Conservation (phyloP, 129 eudicot genomes). For the Kitagawia praeruptora region DNA sequence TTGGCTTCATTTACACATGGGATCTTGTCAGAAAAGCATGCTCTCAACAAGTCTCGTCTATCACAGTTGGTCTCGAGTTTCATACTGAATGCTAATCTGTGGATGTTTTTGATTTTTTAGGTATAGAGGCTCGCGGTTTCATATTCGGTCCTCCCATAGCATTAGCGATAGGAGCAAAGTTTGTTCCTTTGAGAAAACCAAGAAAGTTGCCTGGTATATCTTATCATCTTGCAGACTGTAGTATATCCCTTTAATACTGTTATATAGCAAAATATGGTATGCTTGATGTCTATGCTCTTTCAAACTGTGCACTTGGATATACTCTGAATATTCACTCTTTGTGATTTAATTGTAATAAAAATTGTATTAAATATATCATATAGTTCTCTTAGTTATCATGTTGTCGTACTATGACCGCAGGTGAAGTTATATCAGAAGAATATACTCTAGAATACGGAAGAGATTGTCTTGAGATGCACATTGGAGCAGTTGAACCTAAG, state of each 20-base stretch:
- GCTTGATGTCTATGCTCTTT: not conserved
- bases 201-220: slow-evolving; percentile 71
- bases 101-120: slow-evolving; percentile 21
- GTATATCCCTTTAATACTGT: not conserved
- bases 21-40: not conserved
- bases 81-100: not conserved
- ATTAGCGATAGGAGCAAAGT: slow-evolving; percentile 85
- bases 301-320: not conserved
- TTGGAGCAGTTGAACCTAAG: slow-evolving; percentile 75
- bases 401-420: slow-evolving; percentile 22
- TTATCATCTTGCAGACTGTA: slow-evolving; percentile 3
- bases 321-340: not conserved
- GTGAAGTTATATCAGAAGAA: slow-evolving; percentile 75
- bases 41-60: not conserved
- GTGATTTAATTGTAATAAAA: not conserved
- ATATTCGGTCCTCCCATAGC: slow-evolving; percentile 89
- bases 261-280: not conserved
- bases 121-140: slow-evolving; percentile 85
- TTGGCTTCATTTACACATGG: not conserved
- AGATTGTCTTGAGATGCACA: slow-evolving; percentile 92
- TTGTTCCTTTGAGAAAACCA: slow-evolving; percentile 87
- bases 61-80: not conserved
- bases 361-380: not conserved
- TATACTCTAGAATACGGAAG: slow-evolving; percentile 81
- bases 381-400: not conserved